These are phyloP conservation scores for Dactylorhiza incarnata DNA, from an alignment of 106 monocot genomes.

Conservation along the genomic window DNA sequence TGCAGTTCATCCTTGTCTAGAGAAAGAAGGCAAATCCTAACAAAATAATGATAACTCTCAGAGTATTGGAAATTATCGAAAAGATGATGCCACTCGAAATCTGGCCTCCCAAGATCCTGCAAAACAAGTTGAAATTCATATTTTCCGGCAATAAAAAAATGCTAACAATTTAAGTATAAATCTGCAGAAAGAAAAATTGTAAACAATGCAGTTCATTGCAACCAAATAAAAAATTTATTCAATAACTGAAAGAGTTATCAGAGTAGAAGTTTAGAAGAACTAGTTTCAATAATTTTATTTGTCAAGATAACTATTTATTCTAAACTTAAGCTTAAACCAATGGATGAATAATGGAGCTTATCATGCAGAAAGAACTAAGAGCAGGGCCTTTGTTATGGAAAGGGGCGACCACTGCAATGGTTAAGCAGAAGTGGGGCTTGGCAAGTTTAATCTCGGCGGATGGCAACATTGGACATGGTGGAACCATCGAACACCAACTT, in stretches of 20 bases:
- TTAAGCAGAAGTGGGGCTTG: too few relatives aligned
- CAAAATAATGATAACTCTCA: constrained; percentile 11
- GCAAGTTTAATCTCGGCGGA: too few relatives aligned
- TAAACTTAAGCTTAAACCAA: not conserved
- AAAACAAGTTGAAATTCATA: not conserved
- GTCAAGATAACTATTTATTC: not conserved
- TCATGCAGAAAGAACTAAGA: too few relatives aligned
- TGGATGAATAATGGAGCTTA: too few relatives aligned
- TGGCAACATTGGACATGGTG: too few relatives aligned
- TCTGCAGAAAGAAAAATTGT: not conserved
- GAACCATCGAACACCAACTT: too few relatives aligned
- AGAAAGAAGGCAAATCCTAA: constrained; percentile 28
- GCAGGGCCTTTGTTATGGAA: too few relatives aligned
- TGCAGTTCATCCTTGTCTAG: constrained; percentile 24
- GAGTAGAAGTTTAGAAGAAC: not conserved
- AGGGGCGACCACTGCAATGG: too few relatives aligned
- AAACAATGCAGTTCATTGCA: not conserved
- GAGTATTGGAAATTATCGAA: constrained; percentile 29
- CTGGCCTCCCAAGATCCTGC: constrained; percentile 1
- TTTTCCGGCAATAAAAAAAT: not conserved
- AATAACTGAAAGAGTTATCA: not conserved
- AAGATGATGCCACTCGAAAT: constrained; percentile 25
- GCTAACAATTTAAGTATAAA: not conserved
- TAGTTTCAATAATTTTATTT: not conserved
- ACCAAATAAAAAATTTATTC: not conserved